Conservation (phyloP, 208 protist species). For the Crithidia expoeki region DNA sequence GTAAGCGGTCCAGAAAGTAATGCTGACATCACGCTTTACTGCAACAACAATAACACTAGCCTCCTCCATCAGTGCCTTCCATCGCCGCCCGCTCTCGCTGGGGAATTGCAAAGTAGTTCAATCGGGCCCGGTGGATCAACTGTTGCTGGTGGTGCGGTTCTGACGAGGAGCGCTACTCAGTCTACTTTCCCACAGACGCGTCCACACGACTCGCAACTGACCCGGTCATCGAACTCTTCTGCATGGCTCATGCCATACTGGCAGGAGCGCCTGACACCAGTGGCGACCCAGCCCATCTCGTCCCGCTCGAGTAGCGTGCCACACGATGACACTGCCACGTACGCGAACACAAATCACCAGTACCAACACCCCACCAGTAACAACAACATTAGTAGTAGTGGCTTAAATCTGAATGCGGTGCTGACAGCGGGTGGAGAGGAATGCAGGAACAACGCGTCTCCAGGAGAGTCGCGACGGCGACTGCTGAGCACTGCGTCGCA, state of each 20-base stretch:
- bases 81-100: background rate
- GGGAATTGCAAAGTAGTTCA: background rate
- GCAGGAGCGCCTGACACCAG: conserved; percentile 9
- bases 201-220: background rate
- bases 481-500: conserved; percentile 10
- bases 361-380: too few relatives aligned
- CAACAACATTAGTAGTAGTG: too few relatives aligned
- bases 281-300: conserved; percentile 3
- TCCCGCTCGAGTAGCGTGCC: background rate
- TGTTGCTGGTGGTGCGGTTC: background rate
- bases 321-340: background rate
- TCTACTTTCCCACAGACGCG: background rate
- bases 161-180: background rate
- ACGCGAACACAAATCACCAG: background rate
- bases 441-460: background rate
- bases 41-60: conserved; percentile 4
- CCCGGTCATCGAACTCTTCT: background rate
- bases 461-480: conserved; percentile 5
- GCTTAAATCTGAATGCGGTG: too few relatives aligned
- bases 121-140: background rate
- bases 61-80: background rate
- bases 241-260: conserved; percentile 15
- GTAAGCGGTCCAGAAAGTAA: background rate
- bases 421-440: conserved; percentile 2
- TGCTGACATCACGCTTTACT: too few relatives aligned